Conservation (phyloP, 1,284 basidiomycete species). For the Ustilago nuda region DNA sequence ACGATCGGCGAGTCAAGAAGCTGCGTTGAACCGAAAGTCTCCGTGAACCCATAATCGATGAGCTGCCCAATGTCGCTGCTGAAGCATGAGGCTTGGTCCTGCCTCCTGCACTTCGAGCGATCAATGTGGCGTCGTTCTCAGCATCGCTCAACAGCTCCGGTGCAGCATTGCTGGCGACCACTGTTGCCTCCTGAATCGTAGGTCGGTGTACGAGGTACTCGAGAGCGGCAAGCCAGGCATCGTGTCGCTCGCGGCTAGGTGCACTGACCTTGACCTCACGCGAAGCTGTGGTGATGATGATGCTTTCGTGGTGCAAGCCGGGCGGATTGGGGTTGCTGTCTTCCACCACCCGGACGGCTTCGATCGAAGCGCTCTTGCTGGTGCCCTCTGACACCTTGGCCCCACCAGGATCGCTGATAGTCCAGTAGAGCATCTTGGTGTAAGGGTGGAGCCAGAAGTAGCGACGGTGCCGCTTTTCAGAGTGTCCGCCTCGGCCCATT, state of each 20-base stretch:
- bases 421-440: conserved; percentile 98
- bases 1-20: conserved; percentile 62
- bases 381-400: conserved; percentile 87
- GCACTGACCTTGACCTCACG: conserved; percentile 98
- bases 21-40: conserved; percentile 64
- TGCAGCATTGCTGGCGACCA: conserved; percentile 43
- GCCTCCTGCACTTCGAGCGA: conserved; percentile 26
- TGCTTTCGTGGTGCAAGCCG: conserved; percentile 89
- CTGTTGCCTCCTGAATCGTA: conserved; percentile 44
- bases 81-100: conserved; percentile 41
- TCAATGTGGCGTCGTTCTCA: conserved; percentile 35
- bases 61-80: conserved; percentile 33
- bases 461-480: conserved; percentile 88
- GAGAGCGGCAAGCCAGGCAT: conserved; percentile 85
- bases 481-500: conserved; percentile 86
- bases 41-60: conserved; percentile 28
- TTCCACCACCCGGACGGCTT: conserved; percentile 86
- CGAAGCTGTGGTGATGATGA: conserved; percentile 90
- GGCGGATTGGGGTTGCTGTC: conserved; percentile 94
- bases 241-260: conserved; percentile 90
- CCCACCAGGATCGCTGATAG: conserved; percentile 89
- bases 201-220: conserved; percentile 58
- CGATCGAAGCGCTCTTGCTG: conserved; percentile 98
- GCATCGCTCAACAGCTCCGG: conserved; percentile 39
- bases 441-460: conserved; percentile 99